Evolutionary conservation across 2,329 filamentous ascomycete genomes (phyloP).

Genomic region (Alternaria sp.): DNA sequence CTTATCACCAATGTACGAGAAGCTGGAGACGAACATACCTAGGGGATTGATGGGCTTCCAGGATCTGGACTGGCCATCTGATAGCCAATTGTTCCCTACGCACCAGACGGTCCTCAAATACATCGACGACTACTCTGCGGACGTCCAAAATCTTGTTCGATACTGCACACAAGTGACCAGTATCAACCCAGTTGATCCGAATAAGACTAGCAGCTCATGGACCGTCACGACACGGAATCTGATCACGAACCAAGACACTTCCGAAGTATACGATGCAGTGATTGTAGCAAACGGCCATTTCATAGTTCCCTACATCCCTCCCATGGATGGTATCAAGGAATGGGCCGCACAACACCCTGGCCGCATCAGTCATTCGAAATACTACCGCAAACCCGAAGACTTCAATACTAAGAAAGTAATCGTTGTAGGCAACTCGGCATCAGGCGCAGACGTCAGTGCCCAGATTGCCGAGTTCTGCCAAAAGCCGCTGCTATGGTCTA

Average conservation of each 20-base stretch:
- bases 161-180: constrained; percentile 77
- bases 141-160: constrained; percentile 71
- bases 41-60: constrained; percentile 82
- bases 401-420: constrained; percentile 77
- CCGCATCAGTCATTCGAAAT: constrained; percentile 69
- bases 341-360: constrained; percentile 53
- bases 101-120: constrained; percentile 78
- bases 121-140: constrained; percentile 74
- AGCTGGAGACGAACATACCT: constrained; percentile 87
- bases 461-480: constrained; percentile 74
- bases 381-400: constrained; percentile 72
- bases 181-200: constrained; percentile 54
- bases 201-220: constrained; percentile 60
- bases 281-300: constrained; percentile 61
- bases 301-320: constrained; percentile 56
- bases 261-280: constrained; percentile 63
- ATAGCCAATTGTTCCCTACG: constrained; percentile 76
- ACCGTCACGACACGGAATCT: constrained; percentile 65
- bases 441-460: constrained; percentile 80
- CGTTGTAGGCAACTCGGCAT: constrained; percentile 84
- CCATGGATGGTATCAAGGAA: constrained; percentile 52
- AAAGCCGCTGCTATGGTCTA: constrained; percentile 64
- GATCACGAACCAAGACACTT: constrained; percentile 49
- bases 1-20: constrained; percentile 83
- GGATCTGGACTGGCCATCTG: constrained; percentile 70